Percentiles rank a stretch among this genome's conserved stretches.
Evolutionary conservation across 345 rosid species (phyloP).

Genomic region (Alliaria petiolata): DNA sequence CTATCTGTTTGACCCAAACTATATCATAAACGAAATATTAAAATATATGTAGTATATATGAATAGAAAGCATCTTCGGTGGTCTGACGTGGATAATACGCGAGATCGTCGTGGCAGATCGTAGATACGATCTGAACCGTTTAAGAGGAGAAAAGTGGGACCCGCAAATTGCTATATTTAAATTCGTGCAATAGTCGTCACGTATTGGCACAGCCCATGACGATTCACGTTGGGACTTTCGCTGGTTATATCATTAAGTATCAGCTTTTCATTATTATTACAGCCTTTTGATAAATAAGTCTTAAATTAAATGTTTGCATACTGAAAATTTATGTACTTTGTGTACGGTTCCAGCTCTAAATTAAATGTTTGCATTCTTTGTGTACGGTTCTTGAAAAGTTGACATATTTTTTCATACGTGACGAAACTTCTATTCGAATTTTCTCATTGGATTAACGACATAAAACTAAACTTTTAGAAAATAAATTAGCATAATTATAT

Average conservation of each 20-base stretch:
- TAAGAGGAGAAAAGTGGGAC: constrained; percentile 3
- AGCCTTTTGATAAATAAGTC: not conserved
- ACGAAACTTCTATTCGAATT: not conserved
- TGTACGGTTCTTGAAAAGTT: constrained; percentile 3
- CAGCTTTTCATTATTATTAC: not conserved
- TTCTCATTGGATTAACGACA: not conserved
- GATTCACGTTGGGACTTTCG: constrained; percentile 11
- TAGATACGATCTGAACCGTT: constrained; percentile 3
- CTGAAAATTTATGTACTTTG: not conserved
- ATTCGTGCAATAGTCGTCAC: not conserved
- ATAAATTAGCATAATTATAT: not conserved
- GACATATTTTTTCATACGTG: not conserved
- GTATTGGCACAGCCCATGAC: not conserved
- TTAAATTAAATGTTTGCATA: not conserved
- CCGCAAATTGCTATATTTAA: not conserved
- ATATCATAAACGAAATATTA: not conserved
- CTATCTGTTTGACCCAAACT: constrained; percentile 35
- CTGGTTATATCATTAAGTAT: not conserved
- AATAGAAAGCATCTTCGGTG: constrained; percentile 13
- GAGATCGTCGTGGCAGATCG: constrained; percentile 25
- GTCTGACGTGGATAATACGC: constrained; percentile 32
- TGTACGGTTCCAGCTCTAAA: too few relatives aligned
- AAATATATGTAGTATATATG: too few relatives aligned
- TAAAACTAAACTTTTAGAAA: not conserved
- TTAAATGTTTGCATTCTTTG: not conserved